Conservation (phyloP, 768 basidiomycete species). For the Pleurotus ostreatus region DNA sequence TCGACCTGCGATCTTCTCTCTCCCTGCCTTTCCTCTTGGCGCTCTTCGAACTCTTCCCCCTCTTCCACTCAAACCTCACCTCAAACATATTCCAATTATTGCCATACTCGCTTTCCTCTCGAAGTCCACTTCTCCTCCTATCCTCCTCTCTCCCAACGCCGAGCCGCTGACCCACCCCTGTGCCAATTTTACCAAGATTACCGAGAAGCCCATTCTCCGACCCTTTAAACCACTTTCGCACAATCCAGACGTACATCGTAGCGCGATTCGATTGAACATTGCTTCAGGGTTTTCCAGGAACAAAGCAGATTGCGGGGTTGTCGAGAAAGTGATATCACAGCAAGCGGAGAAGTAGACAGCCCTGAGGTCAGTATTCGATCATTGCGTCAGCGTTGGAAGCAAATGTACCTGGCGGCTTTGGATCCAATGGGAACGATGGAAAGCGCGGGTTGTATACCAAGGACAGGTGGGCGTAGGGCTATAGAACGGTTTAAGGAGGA, state of each 20-base stretch:
- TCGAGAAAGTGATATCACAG: not conserved
- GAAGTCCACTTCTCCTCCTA: conserved; percentile 2
- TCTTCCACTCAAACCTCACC: conserved; percentile 77
- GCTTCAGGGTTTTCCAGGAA: not conserved
- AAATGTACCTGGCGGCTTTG: conserved; percentile 22
- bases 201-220: conserved; percentile 39
- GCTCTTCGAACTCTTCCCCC: conserved; percentile 34
- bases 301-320: no score
- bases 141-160: conserved; percentile 12
- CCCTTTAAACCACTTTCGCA: conserved; percentile 69
- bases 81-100: conserved; percentile 46
- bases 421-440: conserved; percentile 35
- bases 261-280: conserved; percentile 21
- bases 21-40: conserved; percentile 23
- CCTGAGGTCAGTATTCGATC: not conserved
- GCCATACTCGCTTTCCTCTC: not conserved
- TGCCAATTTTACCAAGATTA: conserved; percentile 34
- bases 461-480: conserved; percentile 33
- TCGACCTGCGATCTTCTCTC: conserved; percentile 15
- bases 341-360: not conserved
- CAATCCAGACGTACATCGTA: conserved; percentile 71
- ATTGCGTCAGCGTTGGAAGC: conserved; percentile 7
- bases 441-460: conserved; percentile 68
- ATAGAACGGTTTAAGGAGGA: not conserved
- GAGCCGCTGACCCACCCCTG: not conserved